Evolutionary conservation across 1,139 yeast species (phyloP), one percentile per base, ranked within the genome.

Genomic region (Kluyveromyces marxianus): DNA sequence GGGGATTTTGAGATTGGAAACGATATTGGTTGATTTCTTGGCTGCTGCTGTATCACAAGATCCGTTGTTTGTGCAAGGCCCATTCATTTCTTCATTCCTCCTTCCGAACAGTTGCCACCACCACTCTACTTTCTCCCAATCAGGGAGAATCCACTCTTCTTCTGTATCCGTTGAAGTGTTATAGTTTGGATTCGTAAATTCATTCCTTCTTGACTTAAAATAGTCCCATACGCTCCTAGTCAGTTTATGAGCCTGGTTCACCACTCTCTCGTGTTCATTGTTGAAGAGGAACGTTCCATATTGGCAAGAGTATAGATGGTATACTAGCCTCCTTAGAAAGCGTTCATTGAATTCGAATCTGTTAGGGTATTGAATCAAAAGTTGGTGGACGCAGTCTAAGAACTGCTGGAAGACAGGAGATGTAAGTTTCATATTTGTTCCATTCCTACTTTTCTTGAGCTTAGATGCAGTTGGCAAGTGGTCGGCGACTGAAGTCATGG

Each of bases 331-430:
- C 55, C 96, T 76, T 54, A 94, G 66, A 57, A 92, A 89, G 43
- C 97, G 69, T 60, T 90, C 96, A 57, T 90, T 89, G 67, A 82
- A 90, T 65, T 92, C 96, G 65, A 92, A 92, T 40, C 71, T 68
- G 1, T 68, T 60, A 0, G 96, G 95, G 52, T 77, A 75, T 60
- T 89, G 96, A 10, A 80, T 68, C 47, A 76, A 65, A 21, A 90
- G 63, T 60, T 92, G 98, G 60, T 82, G 89, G 3, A 88, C 86
- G 52, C 95, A 81, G 58, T 92, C 98, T 46, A 92, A 67, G 64
- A 90, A 94, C 62, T 92, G 98, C 56, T 88, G 97, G 67, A 92
- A 90, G 2, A 90, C 78, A 0, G 98, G 98, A 4, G 96, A 83
- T 26, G 85, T 81, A 49, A 78, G 75, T 53, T 81, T 79, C 42